Conservation (phyloP, 306 rosid genomes). For the Cicer cuneatum region DNA sequence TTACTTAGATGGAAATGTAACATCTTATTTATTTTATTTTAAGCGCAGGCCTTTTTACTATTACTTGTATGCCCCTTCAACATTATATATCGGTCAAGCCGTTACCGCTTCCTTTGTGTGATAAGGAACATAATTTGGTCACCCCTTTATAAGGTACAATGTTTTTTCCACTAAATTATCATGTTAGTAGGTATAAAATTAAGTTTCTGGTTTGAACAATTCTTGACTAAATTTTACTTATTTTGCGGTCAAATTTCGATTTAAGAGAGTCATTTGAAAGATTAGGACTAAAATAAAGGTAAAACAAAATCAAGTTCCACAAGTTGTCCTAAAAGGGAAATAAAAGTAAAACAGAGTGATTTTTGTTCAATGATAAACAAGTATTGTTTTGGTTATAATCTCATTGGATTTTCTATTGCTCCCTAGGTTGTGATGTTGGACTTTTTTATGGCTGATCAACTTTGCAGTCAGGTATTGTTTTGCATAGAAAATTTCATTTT, state of each 20-base stretch:
- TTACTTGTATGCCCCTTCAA: slow-evolving; percentile 82
- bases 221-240: too few species aligned
- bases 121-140: slow-evolving; percentile 87
- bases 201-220: background rate
- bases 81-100: slow-evolving; percentile 79
- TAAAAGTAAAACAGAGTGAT: background rate
- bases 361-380: background rate
- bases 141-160: slow-evolving; percentile 89
- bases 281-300: too few species aligned
- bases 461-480: slow-evolving; percentile 90
- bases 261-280: too few species aligned
- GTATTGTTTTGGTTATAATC: slow-evolving; percentile 38
- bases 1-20: background rate
- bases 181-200: slow-evolving; percentile 40
- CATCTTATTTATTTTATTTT: slow-evolving; percentile 14
- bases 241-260: too few species aligned
- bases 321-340: too few species aligned
- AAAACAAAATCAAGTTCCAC: too few species aligned
- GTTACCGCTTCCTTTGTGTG: slow-evolving; percentile 73
- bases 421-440: slow-evolving; percentile 96
- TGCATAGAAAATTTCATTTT: background rate
- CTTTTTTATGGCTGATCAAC: slow-evolving; percentile 99
- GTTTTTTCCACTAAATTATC: slow-evolving; percentile 40
- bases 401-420: slow-evolving; percentile 23
- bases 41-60: slow-evolving; percentile 67